phyloP scores from a whole-genome alignment of 1,284 basidiomycete species.

The Pulchroboletus neoregius region DNA sequence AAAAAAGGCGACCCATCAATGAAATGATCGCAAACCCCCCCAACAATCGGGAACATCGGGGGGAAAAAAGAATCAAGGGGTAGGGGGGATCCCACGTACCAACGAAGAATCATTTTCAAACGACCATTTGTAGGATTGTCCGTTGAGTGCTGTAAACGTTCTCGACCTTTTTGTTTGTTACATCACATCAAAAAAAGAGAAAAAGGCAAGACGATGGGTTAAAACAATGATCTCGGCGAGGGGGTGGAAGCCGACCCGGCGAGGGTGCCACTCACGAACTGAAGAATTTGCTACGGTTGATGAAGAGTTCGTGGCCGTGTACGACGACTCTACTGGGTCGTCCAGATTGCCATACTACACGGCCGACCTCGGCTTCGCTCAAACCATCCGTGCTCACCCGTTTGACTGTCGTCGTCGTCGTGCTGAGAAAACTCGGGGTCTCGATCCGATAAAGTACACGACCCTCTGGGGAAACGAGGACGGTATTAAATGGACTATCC shows the following conservation, averaged over 20 bases:
- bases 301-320: conserved; percentile 27
- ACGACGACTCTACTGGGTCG: conserved; percentile 29
- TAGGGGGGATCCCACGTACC: conserved; percentile 19
- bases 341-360: conserved; percentile 32
- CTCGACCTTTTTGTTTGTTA: conserved; percentile 22
- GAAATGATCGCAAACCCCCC: not conserved
- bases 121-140: conserved; percentile 35
- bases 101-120: conserved; percentile 33
- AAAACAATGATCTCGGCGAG: conserved; percentile 5
- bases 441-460: conserved; percentile 31
- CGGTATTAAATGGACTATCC: conserved; percentile 34
- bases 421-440: conserved; percentile 17
- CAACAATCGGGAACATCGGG: not conserved
- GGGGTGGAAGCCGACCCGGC: not conserved
- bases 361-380: conserved; percentile 26
- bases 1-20: not conserved
- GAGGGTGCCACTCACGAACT: conserved; percentile 27
- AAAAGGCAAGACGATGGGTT: conserved; percentile 1
- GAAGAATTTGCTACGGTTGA: conserved; percentile 27
- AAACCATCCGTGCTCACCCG: conserved; percentile 27
- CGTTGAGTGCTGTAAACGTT: conserved; percentile 34
- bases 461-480: conserved; percentile 30
- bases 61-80: not conserved
- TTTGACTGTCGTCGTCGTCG: conserved; percentile 23
- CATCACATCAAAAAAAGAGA: conserved; percentile 4